These are phyloP conservation scores for Pascua sp. DNA, from an alignment of 1,284 basidiomycete genomes.

Conservation along the genomic window DNA sequence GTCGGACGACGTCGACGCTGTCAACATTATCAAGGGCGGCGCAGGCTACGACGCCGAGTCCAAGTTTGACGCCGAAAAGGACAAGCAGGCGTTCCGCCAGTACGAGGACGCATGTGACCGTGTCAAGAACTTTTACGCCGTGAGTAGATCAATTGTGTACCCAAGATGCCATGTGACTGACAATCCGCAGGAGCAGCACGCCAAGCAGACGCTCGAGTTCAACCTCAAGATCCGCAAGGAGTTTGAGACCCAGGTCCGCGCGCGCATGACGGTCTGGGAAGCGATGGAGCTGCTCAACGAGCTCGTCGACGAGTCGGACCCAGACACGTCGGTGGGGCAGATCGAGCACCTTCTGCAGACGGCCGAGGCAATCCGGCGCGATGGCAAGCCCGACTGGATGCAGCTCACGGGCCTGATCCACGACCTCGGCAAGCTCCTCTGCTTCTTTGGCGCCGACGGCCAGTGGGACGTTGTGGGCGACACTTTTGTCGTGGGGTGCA, in stretches of 20 bases:
- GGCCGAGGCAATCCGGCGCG: slow-evolving; percentile 81
- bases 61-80: slow-evolving; percentile 68
- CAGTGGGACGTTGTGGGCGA: slow-evolving; percentile 89
- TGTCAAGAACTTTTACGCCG: slow-evolving; percentile 73
- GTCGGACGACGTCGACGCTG: slow-evolving; percentile 70
- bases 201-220: slow-evolving; percentile 81
- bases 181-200: slow-evolving; percentile 68
- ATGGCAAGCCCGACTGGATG: slow-evolving; percentile 70
- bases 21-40: slow-evolving; percentile 31
- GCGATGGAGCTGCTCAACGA: slow-evolving; percentile 87
- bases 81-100: slow-evolving; percentile 59
- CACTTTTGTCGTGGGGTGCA: slow-evolving; percentile 78
- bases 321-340: slow-evolving; percentile 61
- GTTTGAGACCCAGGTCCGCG: slow-evolving; percentile 29
- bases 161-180: background rate
- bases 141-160: slow-evolving; percentile 16
- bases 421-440: slow-evolving; percentile 76
- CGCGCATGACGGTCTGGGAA: slow-evolving; percentile 65
- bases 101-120: slow-evolving; percentile 68
- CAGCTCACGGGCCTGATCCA: slow-evolving; percentile 81
- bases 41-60: slow-evolving; percentile 59
- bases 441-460: slow-evolving; percentile 66
- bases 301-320: slow-evolving; percentile 75
- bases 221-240: slow-evolving; percentile 64
- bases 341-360: slow-evolving; percentile 89